Conservation (phyloP, 148 eudicot genomes). For the Vaccinium vitisidaea region DNA sequence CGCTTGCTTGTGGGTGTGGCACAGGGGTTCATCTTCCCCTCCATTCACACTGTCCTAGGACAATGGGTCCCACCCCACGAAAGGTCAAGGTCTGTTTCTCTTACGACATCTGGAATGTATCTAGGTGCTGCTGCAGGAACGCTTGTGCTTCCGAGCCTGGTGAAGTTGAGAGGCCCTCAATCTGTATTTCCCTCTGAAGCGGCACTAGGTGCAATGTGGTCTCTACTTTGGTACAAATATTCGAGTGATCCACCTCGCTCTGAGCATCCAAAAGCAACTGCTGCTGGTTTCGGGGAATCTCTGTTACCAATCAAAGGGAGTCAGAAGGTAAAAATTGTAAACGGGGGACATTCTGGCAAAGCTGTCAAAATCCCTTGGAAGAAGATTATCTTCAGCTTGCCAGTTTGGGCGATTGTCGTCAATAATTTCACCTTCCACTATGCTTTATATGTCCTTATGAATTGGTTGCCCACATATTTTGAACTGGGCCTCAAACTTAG, state of each 20-base stretch:
- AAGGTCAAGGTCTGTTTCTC: constrained; percentile 88
- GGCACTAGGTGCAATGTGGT: constrained; percentile 78
- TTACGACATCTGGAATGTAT: constrained; percentile 94
- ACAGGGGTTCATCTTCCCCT: constrained; percentile 81
- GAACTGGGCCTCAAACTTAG: constrained; percentile 83
- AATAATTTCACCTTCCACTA: constrained; percentile 95
- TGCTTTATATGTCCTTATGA: constrained; percentile 88
- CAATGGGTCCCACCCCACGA: constrained; percentile 80
- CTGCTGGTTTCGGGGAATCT: constrained; percentile 83
- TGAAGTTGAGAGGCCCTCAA: constrained; percentile 43
- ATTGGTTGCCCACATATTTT: constrained; percentile 94
- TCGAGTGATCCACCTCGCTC: constrained; percentile 49
- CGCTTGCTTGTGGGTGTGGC: constrained; percentile 89
- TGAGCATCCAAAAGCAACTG: constrained; percentile 83
- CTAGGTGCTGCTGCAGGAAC: constrained; percentile 87
- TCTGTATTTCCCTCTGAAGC: constrained; percentile 78
- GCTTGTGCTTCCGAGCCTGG: constrained; percentile 78
- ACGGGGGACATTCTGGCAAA: constrained; percentile 40
- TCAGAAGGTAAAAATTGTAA: constrained; percentile 51
- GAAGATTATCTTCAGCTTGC: constrained; percentile 59
- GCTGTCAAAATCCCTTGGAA: constrained; percentile 76
- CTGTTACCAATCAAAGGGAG: constrained; percentile 62
- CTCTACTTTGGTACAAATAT: constrained; percentile 70
- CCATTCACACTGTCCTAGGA: constrained; percentile 28
- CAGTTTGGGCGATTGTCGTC: constrained; percentile 95